These are phyloP conservation scores for Termitomyces titanicus DNA, from an alignment of 768 basidiomycete species.

Conservation along the genomic window DNA sequence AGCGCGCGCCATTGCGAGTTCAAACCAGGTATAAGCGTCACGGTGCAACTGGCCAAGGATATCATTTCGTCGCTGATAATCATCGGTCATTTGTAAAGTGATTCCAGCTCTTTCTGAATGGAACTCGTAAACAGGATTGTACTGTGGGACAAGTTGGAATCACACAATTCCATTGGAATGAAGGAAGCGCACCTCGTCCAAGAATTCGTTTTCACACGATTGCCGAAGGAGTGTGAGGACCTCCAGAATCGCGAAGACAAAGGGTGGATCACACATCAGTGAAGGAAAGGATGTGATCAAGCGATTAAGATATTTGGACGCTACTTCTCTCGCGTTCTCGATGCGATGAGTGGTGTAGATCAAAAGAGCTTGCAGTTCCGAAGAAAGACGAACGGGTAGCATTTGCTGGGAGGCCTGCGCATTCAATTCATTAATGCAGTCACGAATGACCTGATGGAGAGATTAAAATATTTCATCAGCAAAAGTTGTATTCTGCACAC, in stretches of 20 bases:
- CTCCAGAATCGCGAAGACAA: slow-evolving; percentile 89
- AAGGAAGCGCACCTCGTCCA: slow-evolving; percentile 69
- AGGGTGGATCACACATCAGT: slow-evolving; percentile 83
- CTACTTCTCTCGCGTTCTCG: slow-evolving; percentile 75
- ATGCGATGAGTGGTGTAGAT: slow-evolving; percentile 80
- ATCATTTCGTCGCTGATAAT: slow-evolving; percentile 80
- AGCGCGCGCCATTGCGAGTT: slow-evolving; percentile 79
- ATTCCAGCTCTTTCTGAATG: slow-evolving; percentile 73
- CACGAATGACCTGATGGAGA: slow-evolving; percentile 65
- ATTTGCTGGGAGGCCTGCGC: slow-evolving; percentile 76
- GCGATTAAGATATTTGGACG: slow-evolving; percentile 78
- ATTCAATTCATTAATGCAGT: slow-evolving; percentile 69
- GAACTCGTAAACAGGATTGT: slow-evolving; percentile 84
- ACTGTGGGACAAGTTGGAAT: slow-evolving; percentile 42
- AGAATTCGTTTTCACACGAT: slow-evolving; percentile 86
- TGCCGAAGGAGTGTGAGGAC: slow-evolving; percentile 84
- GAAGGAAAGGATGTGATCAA: slow-evolving; percentile 92
- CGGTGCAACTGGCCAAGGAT: slow-evolving; percentile 73
- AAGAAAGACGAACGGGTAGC: slow-evolving; percentile 61
- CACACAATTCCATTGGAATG: background rate
- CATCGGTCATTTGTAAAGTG: slow-evolving; percentile 78
- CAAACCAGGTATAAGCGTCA: slow-evolving; percentile 81
- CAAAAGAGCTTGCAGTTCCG: slow-evolving; percentile 74
- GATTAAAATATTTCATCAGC: background rate
- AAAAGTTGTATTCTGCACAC: slow-evolving; percentile 28